Evolutionary conservation across 2,329 filamentous ascomycete species (phyloP), one percentile per base, ranked within the genome.

Genomic region (Fusarium pininemorale): DNA sequence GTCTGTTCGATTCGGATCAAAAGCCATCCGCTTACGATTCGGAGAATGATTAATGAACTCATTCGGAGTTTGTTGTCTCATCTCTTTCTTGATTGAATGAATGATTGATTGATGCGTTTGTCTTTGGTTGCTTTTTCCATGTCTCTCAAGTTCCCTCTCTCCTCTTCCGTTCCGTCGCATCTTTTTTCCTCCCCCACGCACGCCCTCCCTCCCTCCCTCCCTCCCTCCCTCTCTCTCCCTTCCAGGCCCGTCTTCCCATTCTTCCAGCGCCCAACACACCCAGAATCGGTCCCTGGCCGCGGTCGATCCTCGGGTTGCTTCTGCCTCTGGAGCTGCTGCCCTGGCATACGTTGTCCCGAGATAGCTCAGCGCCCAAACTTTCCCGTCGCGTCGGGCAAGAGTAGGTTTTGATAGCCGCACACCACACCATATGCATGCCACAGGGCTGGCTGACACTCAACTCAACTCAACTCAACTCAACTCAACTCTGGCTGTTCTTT

Each of bases 101-200:
- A 47, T 28, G 28, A 14, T 66, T 42, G 32, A 45, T 66, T 42
- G 32, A 45, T 61, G 63, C 51, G 41, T 63, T 39, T 62, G 63
- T 69, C 47, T 47, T n/a, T 35, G 60, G 41, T 73, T 72, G 64
- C 58, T 72, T 73, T 65, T 53, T 20, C n/a, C 42, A 53, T 59
- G 55, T 72, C 69, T 73, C 55, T 30, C 41, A 48, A 58, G 55
- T 58, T 69, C 64, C 50, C 69, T 72, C 70, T 72, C 64, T 60
- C 54, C 69, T 73, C 64, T 53, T 64, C 35, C 35, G 20, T 38
- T 38, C 63, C 39, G 66, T 28, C 38, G 32, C 32, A 4, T 35
- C 14, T 15, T 58, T 64, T 22, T 42, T 51, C 42, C 69, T 53
- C 69, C 69, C 70, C 69, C 70, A 69, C 51, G 35, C 51, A 54